Base-by-base conservation (phyloP, 2,329 filamentous ascomycete species). In the Pleomassaria siparia region DNA sequence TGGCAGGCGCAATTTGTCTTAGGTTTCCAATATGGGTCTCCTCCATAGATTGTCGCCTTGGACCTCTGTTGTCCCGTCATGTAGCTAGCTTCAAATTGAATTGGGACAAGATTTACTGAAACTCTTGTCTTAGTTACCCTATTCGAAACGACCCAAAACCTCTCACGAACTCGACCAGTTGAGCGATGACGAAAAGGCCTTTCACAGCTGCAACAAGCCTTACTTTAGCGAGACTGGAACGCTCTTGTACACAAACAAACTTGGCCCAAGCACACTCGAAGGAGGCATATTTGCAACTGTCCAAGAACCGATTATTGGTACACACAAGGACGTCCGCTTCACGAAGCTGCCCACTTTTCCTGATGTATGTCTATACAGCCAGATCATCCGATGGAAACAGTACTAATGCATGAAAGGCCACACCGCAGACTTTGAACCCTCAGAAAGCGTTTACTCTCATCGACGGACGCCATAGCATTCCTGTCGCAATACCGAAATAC, bases 151-250 rank as follows among this genome's bases (percentile, higher is more conserved):
- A 72, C 76, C 85, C 54, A 90, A 91, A 65, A 83, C 82, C 30
- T 80, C 83, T 61, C 76, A 82, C 56, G 77, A 82, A 53, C 81
- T 87, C 61, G 76, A 81, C 56, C 77, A 85, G 46, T 78, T 91
- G 76, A 78, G 79, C 59, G 77, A 81, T 39, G 72, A 74, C 48
- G 87, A 92, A 54, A 80, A 80, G 62, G 79, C 76, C 21, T 94
- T 86, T 69, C 88, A 90, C 71, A 78, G 82, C 54, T 85, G 83
- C 36, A 82, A 88, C 68, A 90, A 90, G 59, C 89, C 90, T 22
- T 84, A 81, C 41, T 96, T 92, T 87, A 85, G 86, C 29, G 82
- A 84, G 2, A 82, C 84, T 54, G 88, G 90, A 53, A 84, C 84
- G 2, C 74, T 96, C 32, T 77, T 95, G 2, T 85, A 89, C 56